Percentiles rank a stretch among this genome's conserved stretches.
phyloP scores from a whole-genome alignment of 768 basidiomycete genomes.

The Panus rudis region DNA sequence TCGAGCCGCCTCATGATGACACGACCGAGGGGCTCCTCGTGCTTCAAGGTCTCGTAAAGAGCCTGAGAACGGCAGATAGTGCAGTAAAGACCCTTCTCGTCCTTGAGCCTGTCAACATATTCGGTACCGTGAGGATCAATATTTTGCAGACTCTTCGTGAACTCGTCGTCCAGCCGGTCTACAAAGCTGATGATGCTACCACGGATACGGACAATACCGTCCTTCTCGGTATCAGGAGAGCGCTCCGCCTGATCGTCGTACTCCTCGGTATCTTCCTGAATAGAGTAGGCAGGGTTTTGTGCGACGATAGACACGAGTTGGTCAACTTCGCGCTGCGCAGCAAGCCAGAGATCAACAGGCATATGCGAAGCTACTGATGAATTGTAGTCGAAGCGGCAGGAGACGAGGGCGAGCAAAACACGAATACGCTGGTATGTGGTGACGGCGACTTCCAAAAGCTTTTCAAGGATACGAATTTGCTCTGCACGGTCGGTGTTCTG shows the following conservation, averaged over 20 bases:
- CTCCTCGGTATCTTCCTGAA: slow-evolving; percentile 83
- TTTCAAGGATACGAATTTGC: slow-evolving; percentile 87
- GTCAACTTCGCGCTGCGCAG: slow-evolving; percentile 84
- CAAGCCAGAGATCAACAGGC: slow-evolving; percentile 87
- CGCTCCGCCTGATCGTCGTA: slow-evolving; percentile 90
- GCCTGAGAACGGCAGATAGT: slow-evolving; percentile 91
- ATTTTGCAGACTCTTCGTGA: slow-evolving; percentile 94
- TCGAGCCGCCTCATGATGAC: slow-evolving; percentile 94
- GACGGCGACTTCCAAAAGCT: slow-evolving; percentile 75
- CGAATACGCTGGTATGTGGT: slow-evolving; percentile 92
- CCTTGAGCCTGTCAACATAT: slow-evolving; percentile 93
- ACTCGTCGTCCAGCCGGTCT: slow-evolving; percentile 96
- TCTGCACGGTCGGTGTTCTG: slow-evolving; percentile 96
- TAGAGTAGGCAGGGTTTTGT: slow-evolving; percentile 63
- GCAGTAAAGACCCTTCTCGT: slow-evolving; percentile 90
- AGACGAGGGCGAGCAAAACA: slow-evolving; percentile 87
- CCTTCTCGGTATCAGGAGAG: slow-evolving; percentile 60
- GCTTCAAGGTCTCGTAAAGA: slow-evolving; percentile 78
- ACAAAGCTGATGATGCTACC: slow-evolving; percentile 96
- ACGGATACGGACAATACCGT: slow-evolving; percentile 77
- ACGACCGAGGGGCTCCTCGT: slow-evolving; percentile 73
- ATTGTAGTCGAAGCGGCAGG: slow-evolving; percentile 96
- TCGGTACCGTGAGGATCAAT: slow-evolving; percentile 99
- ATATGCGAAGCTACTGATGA: slow-evolving; percentile 80
- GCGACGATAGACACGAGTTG: slow-evolving; percentile 77